Evolutionary conservation across 768 basidiomycete species (phyloP).

Genomic region (Butyriboletus loyo): DNA sequence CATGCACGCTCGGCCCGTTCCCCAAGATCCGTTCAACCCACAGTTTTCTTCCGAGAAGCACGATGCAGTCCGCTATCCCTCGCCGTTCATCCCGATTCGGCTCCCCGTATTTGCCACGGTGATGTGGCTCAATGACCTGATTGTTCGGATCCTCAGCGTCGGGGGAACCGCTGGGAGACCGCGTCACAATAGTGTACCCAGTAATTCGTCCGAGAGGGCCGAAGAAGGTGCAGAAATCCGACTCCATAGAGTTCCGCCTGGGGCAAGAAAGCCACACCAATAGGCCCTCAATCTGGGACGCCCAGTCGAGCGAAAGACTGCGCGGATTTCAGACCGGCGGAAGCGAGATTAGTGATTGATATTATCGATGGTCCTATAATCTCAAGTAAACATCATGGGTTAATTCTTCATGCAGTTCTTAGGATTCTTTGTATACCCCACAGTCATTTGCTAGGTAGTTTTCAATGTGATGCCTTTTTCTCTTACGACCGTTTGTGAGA

Average conservation of each 20-base stretch:
- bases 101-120: slow-evolving; percentile 73
- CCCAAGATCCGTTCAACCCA: slow-evolving; percentile 73
- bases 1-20: slow-evolving; percentile 71
- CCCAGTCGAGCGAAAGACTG: slow-evolving; percentile 12
- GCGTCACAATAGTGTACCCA: slow-evolving; percentile 32
- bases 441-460: slow-evolving; percentile 6
- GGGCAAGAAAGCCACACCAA: slow-evolving; percentile 10
- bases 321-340: slow-evolving; percentile 37
- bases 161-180: slow-evolving; percentile 35
- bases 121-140: slow-evolving; percentile 68
- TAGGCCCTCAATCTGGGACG: slow-evolving; percentile 1
- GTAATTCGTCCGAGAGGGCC: slow-evolving; percentile 53
- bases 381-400: slow-evolving; percentile 3
- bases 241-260: slow-evolving; percentile 13
- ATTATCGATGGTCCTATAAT: slow-evolving; percentile 3
- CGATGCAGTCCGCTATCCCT: slow-evolving; percentile 58
- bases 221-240: slow-evolving; percentile 55
- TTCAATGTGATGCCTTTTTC: slow-evolving; percentile 4
- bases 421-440: slow-evolving; percentile 13
- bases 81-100: slow-evolving; percentile 77
- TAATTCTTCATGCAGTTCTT: slow-evolving; percentile 16
- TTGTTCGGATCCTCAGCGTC: slow-evolving; percentile 62
- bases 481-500: neutral
- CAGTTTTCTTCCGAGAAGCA: slow-evolving; percentile 32
- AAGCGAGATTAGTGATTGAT: slow-evolving; percentile 43